Base-by-base conservation (phyloP, 2,329 filamentous ascomycete species). In the Talaromyces sp. region DNA sequence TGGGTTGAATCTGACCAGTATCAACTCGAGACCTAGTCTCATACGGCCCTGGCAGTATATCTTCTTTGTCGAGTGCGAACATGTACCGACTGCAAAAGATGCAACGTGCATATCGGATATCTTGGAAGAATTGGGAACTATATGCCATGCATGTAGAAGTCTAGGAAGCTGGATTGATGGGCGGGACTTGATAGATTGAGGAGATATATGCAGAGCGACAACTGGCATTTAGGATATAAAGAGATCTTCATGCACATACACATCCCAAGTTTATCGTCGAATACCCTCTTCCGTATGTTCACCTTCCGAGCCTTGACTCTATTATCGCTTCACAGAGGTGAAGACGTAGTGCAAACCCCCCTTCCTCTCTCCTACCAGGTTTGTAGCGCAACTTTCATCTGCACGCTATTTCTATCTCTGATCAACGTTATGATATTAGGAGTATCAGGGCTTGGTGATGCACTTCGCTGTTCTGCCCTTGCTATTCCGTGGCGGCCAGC, bases 1-100 rank as follows among this genome's bases (percentile, higher is more conserved):
- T 64, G 81, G 81, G 5, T 79, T 97, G 58, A 96, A 97, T 70
- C 77, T 97, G 64, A 97, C 92, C 31, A 93, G 88, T 71, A 96
- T 97, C 73, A 92, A 91, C 70, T 91, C 89, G 63, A 77, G 93
- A 63, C 93, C 93, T 5, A 91, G 89, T 66, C 82, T 89, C 57
- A 78, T 82, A 39, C 76, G 78, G 64, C 84, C 88, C 19, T 97
- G 96, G 84, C 86, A 95, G 70, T 97, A 97, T 75, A 83, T 97
- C 37, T 97, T 97, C 76, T 92, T 97, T 69, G 86, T 97, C 31
- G 93, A 97, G 78, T 91, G 96, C 66, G 83, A 88, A 70, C 57
- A 59, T 40, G 53, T 55, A 8, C 87, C 64, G 6, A 66, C 65
- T 10, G 61, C 60, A 21, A 64, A 69, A 52, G 67, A 67, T 56